These are phyloP conservation scores for Leccinum arenicola DNA, from an alignment of 768 basidiomycete genomes.

Conservation along the genomic window DNA sequence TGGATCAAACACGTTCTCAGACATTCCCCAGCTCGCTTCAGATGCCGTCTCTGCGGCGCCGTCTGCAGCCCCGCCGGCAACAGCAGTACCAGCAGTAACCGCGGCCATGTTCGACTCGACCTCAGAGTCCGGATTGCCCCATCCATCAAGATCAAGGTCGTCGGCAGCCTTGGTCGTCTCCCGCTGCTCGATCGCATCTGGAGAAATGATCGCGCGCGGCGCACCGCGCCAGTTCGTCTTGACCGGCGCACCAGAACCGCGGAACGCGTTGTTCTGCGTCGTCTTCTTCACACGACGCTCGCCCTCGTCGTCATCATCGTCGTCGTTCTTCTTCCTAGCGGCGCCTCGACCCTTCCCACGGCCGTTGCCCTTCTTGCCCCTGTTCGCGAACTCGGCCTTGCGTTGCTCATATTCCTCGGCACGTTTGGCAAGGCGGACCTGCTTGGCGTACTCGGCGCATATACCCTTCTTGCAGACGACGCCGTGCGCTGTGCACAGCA, in stretches of 20 bases:
- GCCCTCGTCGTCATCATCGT: constrained; percentile 1
- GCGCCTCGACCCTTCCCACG: constrained; percentile 11
- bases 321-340: constrained; percentile 9
- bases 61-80: background rate
- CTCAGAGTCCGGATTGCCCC: constrained; percentile 22
- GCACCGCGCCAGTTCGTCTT: constrained; percentile 31
- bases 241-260: constrained; percentile 30
- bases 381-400: constrained; percentile 13
- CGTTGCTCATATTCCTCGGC: constrained; percentile 20
- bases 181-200: constrained; percentile 23
- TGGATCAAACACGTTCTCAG: constrained; percentile 23
- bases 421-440: constrained; percentile 19
- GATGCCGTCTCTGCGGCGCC: constrained; percentile 15
- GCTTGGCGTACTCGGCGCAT: constrained; percentile 32
- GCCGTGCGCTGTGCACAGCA: constrained; percentile 33
- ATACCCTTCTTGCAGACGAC: constrained; percentile 37
- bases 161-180: constrained; percentile 13
- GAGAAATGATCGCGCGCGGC: constrained; percentile 27
- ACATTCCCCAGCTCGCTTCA: constrained; percentile 18
- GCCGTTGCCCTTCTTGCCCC: constrained; percentile 19
- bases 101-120: constrained; percentile 3
- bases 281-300: background rate
- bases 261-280: constrained; percentile 19
- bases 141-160: constrained; percentile 11
- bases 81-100: background rate